Percentiles rank a stretch among this genome's conserved stretches.
These are phyloP conservation scores for Pythium brassicae DNA, from an alignment of 352 stramenopile species.

Conservation along the genomic window DNA sequence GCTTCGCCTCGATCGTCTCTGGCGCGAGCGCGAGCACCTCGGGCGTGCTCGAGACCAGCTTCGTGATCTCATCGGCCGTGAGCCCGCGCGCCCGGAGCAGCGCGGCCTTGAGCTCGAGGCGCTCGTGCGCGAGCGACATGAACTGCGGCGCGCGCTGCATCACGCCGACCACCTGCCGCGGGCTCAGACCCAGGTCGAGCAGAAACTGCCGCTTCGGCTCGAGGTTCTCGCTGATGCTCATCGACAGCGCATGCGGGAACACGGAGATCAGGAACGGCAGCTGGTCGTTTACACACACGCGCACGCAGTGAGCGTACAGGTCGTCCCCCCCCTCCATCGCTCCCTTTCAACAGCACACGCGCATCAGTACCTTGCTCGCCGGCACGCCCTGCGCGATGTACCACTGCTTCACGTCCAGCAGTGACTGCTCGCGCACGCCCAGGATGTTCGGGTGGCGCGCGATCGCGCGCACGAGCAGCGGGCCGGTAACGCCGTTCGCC, in stretches of 20 bases:
- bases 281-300: constrained; percentile 13
- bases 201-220: constrained; percentile 42
- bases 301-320: too few relatives aligned
- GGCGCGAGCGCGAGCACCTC: constrained; percentile 31
- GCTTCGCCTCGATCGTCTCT: constrained; percentile 35
- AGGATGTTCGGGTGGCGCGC: constrained; percentile 36
- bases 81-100: constrained; percentile 30
- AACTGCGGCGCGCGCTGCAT: constrained; percentile 37
- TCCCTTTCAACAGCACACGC: too few relatives aligned
- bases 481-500: constrained; percentile 24
- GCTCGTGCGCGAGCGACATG: constrained; percentile 30
- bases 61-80: constrained; percentile 22
- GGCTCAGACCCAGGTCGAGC: constrained; percentile 23
- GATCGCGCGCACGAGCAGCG: constrained; percentile 28
- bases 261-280: constrained; percentile 51
- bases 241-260: constrained; percentile 35
- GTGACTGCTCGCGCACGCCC: constrained; percentile 24
- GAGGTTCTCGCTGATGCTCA: constrained; percentile 29
- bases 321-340: too few relatives aligned
- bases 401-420: constrained; percentile 27
- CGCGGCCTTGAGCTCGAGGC: constrained; percentile 25
- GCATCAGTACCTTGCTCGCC: constrained; percentile 22
- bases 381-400: constrained; percentile 32
- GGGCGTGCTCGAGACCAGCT: constrained; percentile 31
- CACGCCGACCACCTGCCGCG: constrained; percentile 33